Evolutionary conservation across 768 basidiomycete species (phyloP).

Genomic region (Termitomyces sp.): DNA sequence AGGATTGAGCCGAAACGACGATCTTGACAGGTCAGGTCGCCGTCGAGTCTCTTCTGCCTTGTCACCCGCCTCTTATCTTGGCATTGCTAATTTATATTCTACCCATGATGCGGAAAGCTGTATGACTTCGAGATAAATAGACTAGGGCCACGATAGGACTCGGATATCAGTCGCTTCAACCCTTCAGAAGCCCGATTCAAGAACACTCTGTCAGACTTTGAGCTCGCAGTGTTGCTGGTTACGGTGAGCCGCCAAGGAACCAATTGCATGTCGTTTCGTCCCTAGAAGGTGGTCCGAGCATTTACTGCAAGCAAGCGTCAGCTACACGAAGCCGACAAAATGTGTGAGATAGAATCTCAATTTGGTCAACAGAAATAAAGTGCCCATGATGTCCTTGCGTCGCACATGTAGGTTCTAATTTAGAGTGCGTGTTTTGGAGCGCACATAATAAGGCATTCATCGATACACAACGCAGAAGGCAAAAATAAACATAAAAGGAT

Average conservation of each 20-base stretch:
- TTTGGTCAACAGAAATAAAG: too few relatives aligned
- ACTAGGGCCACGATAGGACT: too few relatives aligned
- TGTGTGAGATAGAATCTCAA: not conserved
- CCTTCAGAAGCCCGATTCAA: not conserved
- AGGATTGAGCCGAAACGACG: not conserved
- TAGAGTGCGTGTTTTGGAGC: too few relatives aligned
- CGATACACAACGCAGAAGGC: too few relatives aligned
- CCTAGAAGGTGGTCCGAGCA: not conserved
- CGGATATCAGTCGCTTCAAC: not conserved
- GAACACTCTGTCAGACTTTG: not conserved
- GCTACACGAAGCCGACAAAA: not conserved
- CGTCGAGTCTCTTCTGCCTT: not conserved
- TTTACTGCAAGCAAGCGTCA: not conserved
- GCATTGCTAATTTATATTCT: not conserved
- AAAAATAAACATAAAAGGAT: too few relatives aligned
- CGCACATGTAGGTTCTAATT: too few relatives aligned
- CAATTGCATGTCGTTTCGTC: not conserved
- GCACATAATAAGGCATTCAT: too few relatives aligned
- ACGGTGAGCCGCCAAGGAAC: not conserved
- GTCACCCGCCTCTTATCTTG: not conserved
- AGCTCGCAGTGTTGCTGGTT: not conserved
- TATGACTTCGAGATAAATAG: not conserved
- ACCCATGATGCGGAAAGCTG: too few relatives aligned
- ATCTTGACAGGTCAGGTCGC: not conserved
- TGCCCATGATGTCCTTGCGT: too few relatives aligned